Base-by-base conservation (phyloP, 2,329 filamentous ascomycete species). In the Exutisphaerella laricina region DNA sequence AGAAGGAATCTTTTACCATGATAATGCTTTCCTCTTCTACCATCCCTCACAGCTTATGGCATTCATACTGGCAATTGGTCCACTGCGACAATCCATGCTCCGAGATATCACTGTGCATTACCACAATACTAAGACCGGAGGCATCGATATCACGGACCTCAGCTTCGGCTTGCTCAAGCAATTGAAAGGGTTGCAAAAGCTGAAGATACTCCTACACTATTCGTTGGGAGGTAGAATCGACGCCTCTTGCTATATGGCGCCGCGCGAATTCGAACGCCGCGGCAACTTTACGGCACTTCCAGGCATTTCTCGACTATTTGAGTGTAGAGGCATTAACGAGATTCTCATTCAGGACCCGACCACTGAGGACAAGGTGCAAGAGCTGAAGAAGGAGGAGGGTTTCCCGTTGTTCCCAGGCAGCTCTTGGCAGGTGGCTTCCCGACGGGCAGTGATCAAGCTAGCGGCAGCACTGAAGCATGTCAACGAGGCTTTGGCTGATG, bases 21-120 rank as follows among this genome's bases (percentile, higher is more conserved):
- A 25, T 13, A 61, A 56, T 22, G 17, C 43, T 1, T 55, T 61
- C 36, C 33, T 53, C 5, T 63, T 63, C 51, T 55, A 57, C 40
- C 57, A 54, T 23, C 49, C 53, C 2, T 31, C 45, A 4, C 57
- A 60, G 33, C 16, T 58, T 2, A 39, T 44, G 5, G 44, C 44
- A 7, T 61, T 60, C 23, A 9, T 55, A 1, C 23, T 47, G 3
- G 37, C 22, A 14, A 32, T 60, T 9, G 49, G 46, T 4, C 8
- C 30, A 1, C 12, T 42, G 6, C 53, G 57, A 4, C 51, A 45
- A 10, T 20, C 21, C 8, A 42, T 44, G 5, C 46, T 61, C 13
- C 37, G 44, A 5, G 47, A 55, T 21, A 38, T 63, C 31, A 57
- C 51, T 2, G 39, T 63, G 0, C 52, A 57, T 45, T 56, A 58